phyloP scores from a whole-genome alignment of 352 stramenopile species.

The Phytopythium boreale region DNA sequence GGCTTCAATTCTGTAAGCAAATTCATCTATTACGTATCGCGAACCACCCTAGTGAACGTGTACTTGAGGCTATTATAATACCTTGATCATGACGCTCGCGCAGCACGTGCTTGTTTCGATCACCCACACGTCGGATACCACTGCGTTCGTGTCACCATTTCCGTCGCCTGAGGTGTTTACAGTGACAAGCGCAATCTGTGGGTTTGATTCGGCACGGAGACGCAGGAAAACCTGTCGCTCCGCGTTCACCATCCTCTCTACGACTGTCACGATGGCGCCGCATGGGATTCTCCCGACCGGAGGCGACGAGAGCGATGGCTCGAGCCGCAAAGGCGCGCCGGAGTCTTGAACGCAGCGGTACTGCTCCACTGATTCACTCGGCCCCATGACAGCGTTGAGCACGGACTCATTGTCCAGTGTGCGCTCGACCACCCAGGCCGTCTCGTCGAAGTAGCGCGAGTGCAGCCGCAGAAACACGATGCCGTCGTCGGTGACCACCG shows the following conservation, averaged over 20 bases:
- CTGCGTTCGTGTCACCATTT: background rate
- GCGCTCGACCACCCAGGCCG: conserved; percentile 68
- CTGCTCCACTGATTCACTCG: conserved; percentile 21
- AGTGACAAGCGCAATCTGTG: conserved; percentile 1
- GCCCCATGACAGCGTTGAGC: conserved; percentile 54
- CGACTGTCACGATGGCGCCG: conserved; percentile 43
- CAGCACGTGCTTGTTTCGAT: conserved; percentile 81
- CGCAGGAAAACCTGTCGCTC: conserved; percentile 66
- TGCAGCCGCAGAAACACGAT: conserved; percentile 66
- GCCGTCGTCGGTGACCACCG: conserved; percentile 35
- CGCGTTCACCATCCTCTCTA: conserved; percentile 53
- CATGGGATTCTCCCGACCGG: conserved; percentile 61
- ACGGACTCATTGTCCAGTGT: conserved; percentile 79
- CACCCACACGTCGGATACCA: conserved; percentile 35
- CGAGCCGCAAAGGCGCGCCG: conserved; percentile 48
- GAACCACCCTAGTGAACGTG: too few relatives aligned
- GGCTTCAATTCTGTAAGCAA: background rate
- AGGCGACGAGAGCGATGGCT: conserved; percentile 53
- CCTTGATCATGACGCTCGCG: conserved; percentile 70
- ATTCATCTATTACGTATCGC: background rate
- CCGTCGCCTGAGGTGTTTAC: background rate
- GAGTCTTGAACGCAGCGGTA: conserved; percentile 76
- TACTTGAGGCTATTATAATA: too few relatives aligned
- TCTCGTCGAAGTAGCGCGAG: conserved; percentile 63
- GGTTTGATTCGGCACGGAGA: conserved; percentile 10